Evolutionary conservation across 257 asterid genomes (phyloP), one percentile per base, ranked within the genome.

Genomic region (Voacanga thouarsii): DNA sequence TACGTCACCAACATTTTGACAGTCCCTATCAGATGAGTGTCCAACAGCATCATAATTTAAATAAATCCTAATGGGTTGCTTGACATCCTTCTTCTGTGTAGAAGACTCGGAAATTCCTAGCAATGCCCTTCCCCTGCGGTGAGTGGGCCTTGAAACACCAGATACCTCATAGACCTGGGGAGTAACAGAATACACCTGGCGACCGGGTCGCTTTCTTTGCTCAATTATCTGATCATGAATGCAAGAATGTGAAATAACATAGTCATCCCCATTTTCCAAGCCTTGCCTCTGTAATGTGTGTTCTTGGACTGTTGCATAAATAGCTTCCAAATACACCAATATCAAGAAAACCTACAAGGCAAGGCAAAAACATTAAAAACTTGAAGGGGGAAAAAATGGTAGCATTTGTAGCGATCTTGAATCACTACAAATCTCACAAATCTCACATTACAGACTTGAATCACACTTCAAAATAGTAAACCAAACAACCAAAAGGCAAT

Each of bases 21-120:
- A 94, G 88, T 94, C 99, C 80, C 99, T 90, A 82, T 94, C 97
- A 0, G 97, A 89, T 41, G 99, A 94, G 83, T 94, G 99, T 47
- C 99, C 99, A 75, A 94, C 97, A 77, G 99, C 99, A 80, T 94
- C 99, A 85, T 94, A 94, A 88, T 94, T 94, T 83, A 94, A 85
- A 84, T 86, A 92, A 82, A 94, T 94, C 82, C 99, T 88, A 76
- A 95, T 95, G 16, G 98, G 99, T 57, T 87, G 85, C 82, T 89
- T 94, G 30, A 83, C 93, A 79, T 90, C 94, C 72, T 80, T 85
- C 23, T 84, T 84, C 41, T 74, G 63, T 70, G 68, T 84, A 53
- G 80, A 75, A 50, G 80, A 78, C 67, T 87, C 88, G 47, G 93
- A 76, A 72, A 85, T 77, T 33, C 85, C 83, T 56, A 94, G 92